phyloP scores from a whole-genome alignment of 2,329 filamentous ascomycete species.

The Trichoderma semiorbis region DNA sequence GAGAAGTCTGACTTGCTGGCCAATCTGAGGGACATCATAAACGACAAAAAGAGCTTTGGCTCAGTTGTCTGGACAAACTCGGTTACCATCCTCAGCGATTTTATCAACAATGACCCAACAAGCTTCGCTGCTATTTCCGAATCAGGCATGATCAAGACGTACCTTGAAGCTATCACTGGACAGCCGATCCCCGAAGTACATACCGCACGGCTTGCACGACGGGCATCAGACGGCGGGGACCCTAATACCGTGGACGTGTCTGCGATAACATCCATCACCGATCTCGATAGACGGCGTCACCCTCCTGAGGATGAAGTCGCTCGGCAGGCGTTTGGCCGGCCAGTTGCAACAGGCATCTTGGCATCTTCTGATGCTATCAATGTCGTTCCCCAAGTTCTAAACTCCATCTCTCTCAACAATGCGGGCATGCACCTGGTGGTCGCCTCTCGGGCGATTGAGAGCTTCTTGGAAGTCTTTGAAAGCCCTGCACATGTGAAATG shows the following conservation, averaged over 20 bases:
- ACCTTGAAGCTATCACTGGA: constrained; percentile 76
- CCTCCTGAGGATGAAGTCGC: constrained; percentile 52
- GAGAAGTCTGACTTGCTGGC: constrained; percentile 83
- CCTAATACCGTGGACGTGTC: constrained; percentile 39
- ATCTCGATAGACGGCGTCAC: constrained; percentile 43
- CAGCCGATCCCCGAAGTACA: constrained; percentile 38
- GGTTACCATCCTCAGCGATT: constrained; percentile 86
- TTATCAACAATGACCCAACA: constrained; percentile 98
- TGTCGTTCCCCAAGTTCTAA: constrained; percentile 81
- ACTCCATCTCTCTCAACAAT: constrained; percentile 89
- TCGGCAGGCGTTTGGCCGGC: constrained; percentile 39
- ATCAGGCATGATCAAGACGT: constrained; percentile 81
- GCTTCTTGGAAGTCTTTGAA: constrained; percentile 95
- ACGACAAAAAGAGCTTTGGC: constrained; percentile 75
- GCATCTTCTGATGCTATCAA: constrained; percentile 86
- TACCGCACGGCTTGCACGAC: constrained; percentile 29
- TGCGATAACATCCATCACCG: constrained; percentile 37
- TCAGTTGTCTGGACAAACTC: constrained; percentile 95
- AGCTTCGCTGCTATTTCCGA: constrained; percentile 96
- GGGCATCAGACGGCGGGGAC: constrained; percentile 32
- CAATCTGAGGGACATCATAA: constrained; percentile 76
- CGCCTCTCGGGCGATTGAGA: constrained; percentile 74
- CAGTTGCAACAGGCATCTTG: constrained; percentile 69
- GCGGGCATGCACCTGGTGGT: constrained; percentile 84
- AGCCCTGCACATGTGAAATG: constrained; percentile 84